Evolutionary conservation across 139 green algal genomes (phyloP).

Genomic region (Tetradesmus lagerheimii): DNA sequence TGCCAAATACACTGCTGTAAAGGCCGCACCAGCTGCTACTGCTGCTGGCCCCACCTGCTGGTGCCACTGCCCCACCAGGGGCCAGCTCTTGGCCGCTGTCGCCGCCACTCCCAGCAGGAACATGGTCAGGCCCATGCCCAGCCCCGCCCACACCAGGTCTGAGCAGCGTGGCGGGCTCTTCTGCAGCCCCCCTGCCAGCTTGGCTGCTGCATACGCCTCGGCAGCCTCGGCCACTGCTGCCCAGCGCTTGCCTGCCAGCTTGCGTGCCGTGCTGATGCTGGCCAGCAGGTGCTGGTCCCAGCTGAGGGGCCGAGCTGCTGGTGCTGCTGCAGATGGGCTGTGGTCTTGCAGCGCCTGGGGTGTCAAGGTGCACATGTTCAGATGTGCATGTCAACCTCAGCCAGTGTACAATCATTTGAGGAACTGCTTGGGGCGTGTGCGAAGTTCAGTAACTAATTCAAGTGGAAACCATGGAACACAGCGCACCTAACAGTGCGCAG

Average conservation of each 20-base stretch:
- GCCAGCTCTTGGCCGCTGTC: slow-evolving; percentile 21
- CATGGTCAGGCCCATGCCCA: slow-evolving; percentile 45
- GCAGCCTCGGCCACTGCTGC: neutral
- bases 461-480: too few relatives aligned
- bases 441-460: too few relatives aligned
- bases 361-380: neutral
- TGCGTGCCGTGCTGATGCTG: slow-evolving; percentile 3
- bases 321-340: neutral
- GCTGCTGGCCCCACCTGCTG: slow-evolving; percentile 41
- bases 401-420: neutral
- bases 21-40: neutral
- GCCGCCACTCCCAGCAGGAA: slow-evolving; percentile 43
- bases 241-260: neutral
- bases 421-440: neutral
- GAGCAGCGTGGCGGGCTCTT: slow-evolving; percentile 34
- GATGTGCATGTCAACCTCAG: neutral
- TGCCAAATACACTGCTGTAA: neutral
- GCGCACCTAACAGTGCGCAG: too few relatives aligned
- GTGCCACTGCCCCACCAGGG: slow-evolving; percentile 55
- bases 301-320: neutral
- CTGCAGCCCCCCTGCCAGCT: slow-evolving; percentile 29
- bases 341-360: slow-evolving; percentile 12
- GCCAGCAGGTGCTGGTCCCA: slow-evolving; percentile 52
- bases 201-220: slow-evolving; percentile 28
- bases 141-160: slow-evolving; percentile 56